Percentiles rank a stretch among this genome's conserved stretches.
Conservation (phyloP, 208 protist species). For the Strigomonas galati region DNA sequence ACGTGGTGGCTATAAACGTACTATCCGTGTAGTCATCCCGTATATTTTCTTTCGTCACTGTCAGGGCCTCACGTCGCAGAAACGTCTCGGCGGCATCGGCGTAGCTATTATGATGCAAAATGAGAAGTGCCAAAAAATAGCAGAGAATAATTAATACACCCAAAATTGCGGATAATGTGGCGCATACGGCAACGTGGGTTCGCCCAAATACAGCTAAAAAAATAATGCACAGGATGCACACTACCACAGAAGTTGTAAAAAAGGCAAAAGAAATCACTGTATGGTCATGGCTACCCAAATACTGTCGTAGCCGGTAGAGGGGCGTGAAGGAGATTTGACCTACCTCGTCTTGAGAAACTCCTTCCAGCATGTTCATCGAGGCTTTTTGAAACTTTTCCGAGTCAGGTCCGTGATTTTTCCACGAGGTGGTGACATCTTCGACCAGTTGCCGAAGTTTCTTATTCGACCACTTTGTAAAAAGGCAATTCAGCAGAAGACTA, state of each 20-base stretch:
- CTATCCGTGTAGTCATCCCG: conserved; percentile 18
- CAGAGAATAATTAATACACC: conserved; percentile 28
- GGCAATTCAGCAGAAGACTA: conserved; percentile 33
- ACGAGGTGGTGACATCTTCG: conserved; percentile 31
- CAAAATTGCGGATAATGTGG: conserved; percentile 29
- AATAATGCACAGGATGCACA: conserved; percentile 37
- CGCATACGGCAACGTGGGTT: conserved; percentile 16
- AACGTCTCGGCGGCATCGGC: conserved; percentile 41
- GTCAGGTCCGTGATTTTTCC: conserved; percentile 38
- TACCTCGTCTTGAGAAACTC: conserved; percentile 39
- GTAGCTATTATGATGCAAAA: conserved; percentile 63
- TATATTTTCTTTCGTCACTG: conserved; percentile 26
- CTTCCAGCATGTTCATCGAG: conserved; percentile 40
- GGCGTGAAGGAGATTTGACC: conserved; percentile 43
- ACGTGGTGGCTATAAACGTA: background rate
- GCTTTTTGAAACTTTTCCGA: conserved; percentile 45
- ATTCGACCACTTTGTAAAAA: conserved; percentile 55
- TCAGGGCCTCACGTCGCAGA: conserved; percentile 41
- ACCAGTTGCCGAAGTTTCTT: conserved; percentile 29
- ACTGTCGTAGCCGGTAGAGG: conserved; percentile 39
- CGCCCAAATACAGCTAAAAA: conserved; percentile 35
- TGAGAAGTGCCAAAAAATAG: conserved; percentile 23
- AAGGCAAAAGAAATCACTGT: conserved; percentile 13
- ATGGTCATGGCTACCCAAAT: conserved; percentile 31
- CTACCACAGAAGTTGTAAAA: conserved; percentile 10